Base-by-base conservation (phyloP, 2,329 filamentous ascomycete genomes). In the Trichoderma citrinoviride region DNA sequence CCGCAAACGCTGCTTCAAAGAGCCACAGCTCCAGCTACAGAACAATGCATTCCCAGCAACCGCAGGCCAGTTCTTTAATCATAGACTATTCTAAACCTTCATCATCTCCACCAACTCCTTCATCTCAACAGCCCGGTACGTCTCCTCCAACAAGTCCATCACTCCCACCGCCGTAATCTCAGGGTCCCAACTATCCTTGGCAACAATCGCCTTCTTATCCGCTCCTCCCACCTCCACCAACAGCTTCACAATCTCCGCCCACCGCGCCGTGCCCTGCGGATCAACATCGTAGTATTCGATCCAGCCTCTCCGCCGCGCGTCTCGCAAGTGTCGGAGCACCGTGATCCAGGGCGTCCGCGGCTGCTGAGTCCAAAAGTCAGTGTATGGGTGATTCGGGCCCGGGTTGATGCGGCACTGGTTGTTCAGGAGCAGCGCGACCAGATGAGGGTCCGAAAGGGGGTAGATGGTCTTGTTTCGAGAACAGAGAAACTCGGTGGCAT, bases 401-500 rank as follows among this genome's bases (percentile, higher is more conserved):
- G 68, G 70, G 5, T 70, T 71, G 44, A 61, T 61, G 1, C 55
- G 33, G 12, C 69, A 67, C 19, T 33, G 41, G 1, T 66, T 49
- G 46, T 64, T 61, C 7, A 76, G 66, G 5, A 77, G 69, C 29
- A 67, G 67, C 7, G 53, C 46, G 19, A 77, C 67, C 3, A 77
- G 69, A 0, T 46, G 46, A 3, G 73, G 73, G 29, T 71, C 69
- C 0, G 76, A 77, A 2, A 74, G 68, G 0, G 76, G 76, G 56
- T 72, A 77, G 37, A 77, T 74, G 5, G 75, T 75, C 50, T 73
- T 74, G 47, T 73, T 71, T 10, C 75, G 70, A 0, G 74, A 75
- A 64, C 74, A 76, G 19, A 76, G 68, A 25, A 75, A 76, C 44
- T 77, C 75, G 1, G 71, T 72, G 1, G 75, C 75, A 40, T 76